phyloP scores from a whole-genome alignment of 352 stramenopile genomes.

The Pythium catenulatum region DNA sequence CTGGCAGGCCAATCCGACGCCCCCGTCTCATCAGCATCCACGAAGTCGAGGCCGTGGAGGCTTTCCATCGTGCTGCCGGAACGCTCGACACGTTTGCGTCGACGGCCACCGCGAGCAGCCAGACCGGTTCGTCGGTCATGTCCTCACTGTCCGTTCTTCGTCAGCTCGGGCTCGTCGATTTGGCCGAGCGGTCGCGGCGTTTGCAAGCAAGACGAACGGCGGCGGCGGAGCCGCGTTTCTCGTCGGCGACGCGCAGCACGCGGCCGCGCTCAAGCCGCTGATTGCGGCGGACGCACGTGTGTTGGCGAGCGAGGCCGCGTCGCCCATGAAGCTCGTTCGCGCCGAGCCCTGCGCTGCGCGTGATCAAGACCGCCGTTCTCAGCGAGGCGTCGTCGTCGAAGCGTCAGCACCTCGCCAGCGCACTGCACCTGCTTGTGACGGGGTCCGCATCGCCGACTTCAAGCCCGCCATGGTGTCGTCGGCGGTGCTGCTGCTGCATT shows the following conservation, averaged over 20 bases:
- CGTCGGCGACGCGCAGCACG: slow-evolving; percentile 55
- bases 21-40: too few species aligned
- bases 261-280: slow-evolving; percentile 66
- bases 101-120: too few species aligned
- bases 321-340: slow-evolving; percentile 78
- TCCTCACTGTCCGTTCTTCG: neutral
- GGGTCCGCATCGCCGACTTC: slow-evolving; percentile 63
- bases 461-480: slow-evolving; percentile 39
- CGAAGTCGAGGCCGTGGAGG: slow-evolving; percentile 13
- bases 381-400: neutral
- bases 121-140: too few species aligned
- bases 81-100: slow-evolving; percentile 21
- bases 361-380: slow-evolving; percentile 69
- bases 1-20: too few species aligned
- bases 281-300: slow-evolving; percentile 44
- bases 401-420: neutral
- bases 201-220: neutral
- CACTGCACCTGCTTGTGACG: slow-evolving; percentile 64
- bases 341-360: slow-evolving; percentile 71
- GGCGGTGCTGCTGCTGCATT: slow-evolving; percentile 71
- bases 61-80: slow-evolving; percentile 23
- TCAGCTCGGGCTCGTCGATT: slow-evolving; percentile 13
- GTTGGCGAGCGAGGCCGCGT: slow-evolving; percentile 32
- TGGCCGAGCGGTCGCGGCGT: neutral
- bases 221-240: too few species aligned